Percentiles rank a stretch among this genome's conserved stretches.
Evolutionary conservation across 2,329 filamentous ascomycete genomes (phyloP).

Genomic region (Nemania abortiva): DNA sequence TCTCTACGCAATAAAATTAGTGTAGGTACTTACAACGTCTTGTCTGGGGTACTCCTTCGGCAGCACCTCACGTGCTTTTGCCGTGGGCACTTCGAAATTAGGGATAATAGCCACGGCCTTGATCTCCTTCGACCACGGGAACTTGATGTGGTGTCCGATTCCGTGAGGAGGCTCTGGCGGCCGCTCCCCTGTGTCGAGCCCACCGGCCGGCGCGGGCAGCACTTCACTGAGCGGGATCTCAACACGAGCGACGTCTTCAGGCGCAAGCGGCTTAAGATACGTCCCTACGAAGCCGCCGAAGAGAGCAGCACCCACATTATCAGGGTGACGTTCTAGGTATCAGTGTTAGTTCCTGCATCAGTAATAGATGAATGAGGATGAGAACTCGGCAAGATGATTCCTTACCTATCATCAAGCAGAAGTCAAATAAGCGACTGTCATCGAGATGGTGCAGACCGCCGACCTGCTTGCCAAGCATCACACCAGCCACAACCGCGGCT

Average conservation of each 20-base stretch:
- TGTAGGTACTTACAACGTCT: conserved; percentile 75
- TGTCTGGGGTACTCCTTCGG: conserved; percentile 82
- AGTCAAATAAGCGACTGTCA: conserved; percentile 89
- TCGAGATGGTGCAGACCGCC: conserved; percentile 80
- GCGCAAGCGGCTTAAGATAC: conserved; percentile 91
- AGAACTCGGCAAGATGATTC: background rate
- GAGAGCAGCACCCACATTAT: conserved; percentile 94
- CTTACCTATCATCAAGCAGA: conserved; percentile 92
- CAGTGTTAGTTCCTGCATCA: conserved; percentile 1
- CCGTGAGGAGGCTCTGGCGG: conserved; percentile 91
- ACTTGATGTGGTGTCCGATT: conserved; percentile 97
- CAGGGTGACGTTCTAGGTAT: conserved; percentile 79
- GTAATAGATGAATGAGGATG: background rate
- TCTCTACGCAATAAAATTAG: background rate
- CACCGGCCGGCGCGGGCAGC: conserved; percentile 88
- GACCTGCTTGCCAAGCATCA: conserved; percentile 91
- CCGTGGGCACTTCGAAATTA: conserved; percentile 94
- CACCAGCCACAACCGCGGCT: conserved; percentile 93
- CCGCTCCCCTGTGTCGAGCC: conserved; percentile 86
- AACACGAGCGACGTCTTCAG: conserved; percentile 87
- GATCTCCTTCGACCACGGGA: conserved; percentile 92
- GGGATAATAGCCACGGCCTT: conserved; percentile 98
- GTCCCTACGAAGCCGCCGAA: conserved; percentile 98
- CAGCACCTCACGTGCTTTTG: conserved; percentile 86
- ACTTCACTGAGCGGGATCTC: conserved; percentile 97